Evolutionary conservation across 75 land plant species (phyloP), one percentile per base, ranked within the genome.

Genomic region (Larix kaempferi): DNA sequence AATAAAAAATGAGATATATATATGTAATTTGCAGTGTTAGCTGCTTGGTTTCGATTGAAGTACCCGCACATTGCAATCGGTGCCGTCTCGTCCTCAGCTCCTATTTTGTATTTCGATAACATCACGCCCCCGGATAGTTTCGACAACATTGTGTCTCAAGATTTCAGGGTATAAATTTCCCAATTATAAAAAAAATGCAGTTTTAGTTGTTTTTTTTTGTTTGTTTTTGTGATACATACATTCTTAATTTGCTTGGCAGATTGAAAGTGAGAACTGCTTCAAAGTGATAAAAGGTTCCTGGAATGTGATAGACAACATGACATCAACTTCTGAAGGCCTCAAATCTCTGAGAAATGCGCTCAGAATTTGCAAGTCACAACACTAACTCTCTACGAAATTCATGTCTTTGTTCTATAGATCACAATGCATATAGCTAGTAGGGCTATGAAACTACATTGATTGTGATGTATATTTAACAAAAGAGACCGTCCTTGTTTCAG

Each of bases 11-110:
- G 49, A 6, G 8, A 49, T 10, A 49, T 49, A 81, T 81, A 49
- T 49, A 49, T 49, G 49, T 49, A 49, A 49, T 7, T 49, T 49
- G 52, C 85, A 91, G 95, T 90, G 93, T 74, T 95, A 80, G 98
- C 98, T 41, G 85, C 98, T 13, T 95, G 95, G 95, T 87, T 95
- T 73, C 84, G 98, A 62, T 74, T 95, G 39, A 95, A 95, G 79
- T 95, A 95, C 77, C 98, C 98, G 0, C 95, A 95, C 77, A 78
- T 95, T 4, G 93, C 90, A 26, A 78, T 89, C 56, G 95, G 98
- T 62, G 98, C 98, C 4, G 60, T 95, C 54, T 87, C 98, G 23
- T 91, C 98, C 33, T 95, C 98, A 15, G 88, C 98, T 23, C 98
- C 98, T 4, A 89, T 94, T 23, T 88, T 92, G 25, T 58, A 85